Percentiles rank a stretch among this genome's conserved stretches.
Conservation (phyloP, 805 yeast species). For the Zygosaccharomyces pseudorouxii region DNA sequence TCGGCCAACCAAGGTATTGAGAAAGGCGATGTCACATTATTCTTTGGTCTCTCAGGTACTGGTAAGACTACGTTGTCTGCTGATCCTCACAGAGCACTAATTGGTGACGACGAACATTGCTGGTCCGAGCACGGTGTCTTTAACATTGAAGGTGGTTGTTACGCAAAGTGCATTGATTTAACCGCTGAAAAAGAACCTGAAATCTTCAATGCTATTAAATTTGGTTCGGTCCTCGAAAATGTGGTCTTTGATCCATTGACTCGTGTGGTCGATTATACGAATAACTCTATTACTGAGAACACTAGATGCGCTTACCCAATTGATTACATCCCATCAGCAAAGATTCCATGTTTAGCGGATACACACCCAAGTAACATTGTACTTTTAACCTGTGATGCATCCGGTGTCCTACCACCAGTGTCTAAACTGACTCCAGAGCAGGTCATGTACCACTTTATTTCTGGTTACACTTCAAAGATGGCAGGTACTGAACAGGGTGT, state of each 20-base stretch:
- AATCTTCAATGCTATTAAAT: slow-evolving; percentile 89
- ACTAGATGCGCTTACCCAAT: slow-evolving; percentile 99
- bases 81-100: slow-evolving; percentile 86
- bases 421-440: slow-evolving; percentile 90
- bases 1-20: slow-evolving; percentile 86
- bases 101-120: slow-evolving; percentile 99
- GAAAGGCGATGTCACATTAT: slow-evolving; percentile 83
- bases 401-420: slow-evolving; percentile 97
- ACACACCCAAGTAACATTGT: slow-evolving; percentile 89
- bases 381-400: slow-evolving; percentile 93
- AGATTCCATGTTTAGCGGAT: slow-evolving; percentile 89
- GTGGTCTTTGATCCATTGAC: slow-evolving; percentile 76
- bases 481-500: slow-evolving; percentile 99
- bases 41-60: slow-evolving; percentile 96
- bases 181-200: slow-evolving; percentile 94
- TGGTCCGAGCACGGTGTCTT: slow-evolving; percentile 98
- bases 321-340: slow-evolving; percentile 92
- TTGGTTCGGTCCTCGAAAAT: slow-evolving; percentile 92
- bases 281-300: slow-evolving; percentile 84
- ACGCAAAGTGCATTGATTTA: slow-evolving; percentile 92
- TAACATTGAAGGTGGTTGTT: slow-evolving; percentile 99
- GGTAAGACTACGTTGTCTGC: slow-evolving; percentile 98
- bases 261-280: slow-evolving; percentile 81
- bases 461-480: slow-evolving; percentile 98
- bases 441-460: slow-evolving; percentile 98